A percentile compares a stretch with the other conserved stretches of the same genome.
These are phyloP conservation scores for Setaria italica DNA, from an alignment of 202 grass and related monocot species.

Conservation along the genomic window DNA sequence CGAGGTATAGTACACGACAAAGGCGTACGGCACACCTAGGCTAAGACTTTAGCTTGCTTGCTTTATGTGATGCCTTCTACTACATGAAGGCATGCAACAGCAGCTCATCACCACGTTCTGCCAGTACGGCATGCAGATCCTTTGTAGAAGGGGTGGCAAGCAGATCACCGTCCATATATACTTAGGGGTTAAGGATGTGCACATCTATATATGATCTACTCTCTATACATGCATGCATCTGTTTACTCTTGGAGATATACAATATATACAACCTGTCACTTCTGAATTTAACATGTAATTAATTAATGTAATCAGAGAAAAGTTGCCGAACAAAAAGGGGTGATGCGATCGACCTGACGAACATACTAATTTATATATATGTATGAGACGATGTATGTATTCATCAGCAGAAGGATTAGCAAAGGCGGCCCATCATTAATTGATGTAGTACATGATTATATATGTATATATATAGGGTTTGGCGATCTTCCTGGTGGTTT, in stretches of 20 bases:
- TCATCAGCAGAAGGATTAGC: conserved; percentile 2
- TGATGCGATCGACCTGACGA: background rate
- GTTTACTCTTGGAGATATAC: background rate
- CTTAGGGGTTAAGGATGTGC: conserved; percentile 42
- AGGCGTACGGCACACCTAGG: background rate
- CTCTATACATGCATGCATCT: conserved; percentile 13
- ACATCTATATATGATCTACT: background rate
- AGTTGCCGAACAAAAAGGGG: conserved; percentile 6
- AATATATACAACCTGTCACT: background rate
- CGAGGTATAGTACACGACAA: conserved; percentile 9
- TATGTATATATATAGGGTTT: background rate
- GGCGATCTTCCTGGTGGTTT: conserved; percentile 49
- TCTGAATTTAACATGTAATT: conserved; percentile 11
- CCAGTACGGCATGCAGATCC: background rate
- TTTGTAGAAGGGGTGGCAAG: background rate
- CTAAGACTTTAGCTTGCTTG: conserved; percentile 13
- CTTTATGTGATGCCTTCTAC: conserved; percentile 17
- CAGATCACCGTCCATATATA: conserved; percentile 17
- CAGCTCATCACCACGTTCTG: background rate
- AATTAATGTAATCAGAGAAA: background rate
- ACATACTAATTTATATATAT: background rate
- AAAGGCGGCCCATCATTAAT: background rate
- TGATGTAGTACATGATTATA: background rate
- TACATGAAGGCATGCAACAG: background rate
- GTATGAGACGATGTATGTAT: conserved; percentile 13